phyloP scores from a whole-genome alignment of 1,139 yeast genomes.

The Geotrichum aggregatum region DNA sequence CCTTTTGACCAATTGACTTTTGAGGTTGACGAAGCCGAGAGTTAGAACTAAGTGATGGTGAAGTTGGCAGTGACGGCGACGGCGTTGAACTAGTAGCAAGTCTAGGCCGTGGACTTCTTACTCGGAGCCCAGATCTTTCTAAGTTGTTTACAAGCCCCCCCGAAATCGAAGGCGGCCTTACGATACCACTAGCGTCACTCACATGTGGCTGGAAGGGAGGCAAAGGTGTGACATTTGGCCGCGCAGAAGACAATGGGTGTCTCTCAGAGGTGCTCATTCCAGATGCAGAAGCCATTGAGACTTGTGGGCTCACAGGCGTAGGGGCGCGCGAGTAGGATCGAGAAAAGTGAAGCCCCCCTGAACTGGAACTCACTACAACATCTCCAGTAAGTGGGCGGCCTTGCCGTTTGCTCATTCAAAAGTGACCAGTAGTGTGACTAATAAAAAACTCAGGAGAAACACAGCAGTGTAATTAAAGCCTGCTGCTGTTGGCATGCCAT shows the following conservation, averaged over 20 bases:
- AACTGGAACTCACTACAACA: conserved; percentile 8
- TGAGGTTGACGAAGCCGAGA: background rate
- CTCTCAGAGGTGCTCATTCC: conserved; percentile 5
- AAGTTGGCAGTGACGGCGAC: background rate
- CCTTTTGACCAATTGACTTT: background rate
- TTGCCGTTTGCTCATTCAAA: conserved; percentile 2
- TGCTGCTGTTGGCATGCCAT: background rate
- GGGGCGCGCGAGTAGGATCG: conserved; percentile 15
- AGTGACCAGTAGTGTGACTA: background rate
- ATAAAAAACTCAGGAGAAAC: too few relatives aligned
- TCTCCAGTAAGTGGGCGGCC: conserved; percentile 5
- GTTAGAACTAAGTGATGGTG: background rate
- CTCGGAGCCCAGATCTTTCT: background rate
- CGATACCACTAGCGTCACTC: conserved; percentile 2
- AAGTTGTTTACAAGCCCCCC: background rate
- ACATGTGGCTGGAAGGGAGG: conserved; percentile 4
- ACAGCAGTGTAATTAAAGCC: background rate
- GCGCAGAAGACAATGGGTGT: conserved; percentile 3
- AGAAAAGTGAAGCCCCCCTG: conserved; percentile 10
- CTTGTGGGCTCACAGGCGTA: conserved; percentile 18
- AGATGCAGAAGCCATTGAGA: conserved; percentile 16
- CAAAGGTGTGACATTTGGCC: background rate
- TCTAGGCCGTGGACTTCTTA: conserved; percentile 6
- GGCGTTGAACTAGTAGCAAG: background rate
- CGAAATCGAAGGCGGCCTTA: background rate